phyloP scores from a whole-genome alignment of 2,329 filamentous ascomycete species.

The Aspergillus neotritici region DNA sequence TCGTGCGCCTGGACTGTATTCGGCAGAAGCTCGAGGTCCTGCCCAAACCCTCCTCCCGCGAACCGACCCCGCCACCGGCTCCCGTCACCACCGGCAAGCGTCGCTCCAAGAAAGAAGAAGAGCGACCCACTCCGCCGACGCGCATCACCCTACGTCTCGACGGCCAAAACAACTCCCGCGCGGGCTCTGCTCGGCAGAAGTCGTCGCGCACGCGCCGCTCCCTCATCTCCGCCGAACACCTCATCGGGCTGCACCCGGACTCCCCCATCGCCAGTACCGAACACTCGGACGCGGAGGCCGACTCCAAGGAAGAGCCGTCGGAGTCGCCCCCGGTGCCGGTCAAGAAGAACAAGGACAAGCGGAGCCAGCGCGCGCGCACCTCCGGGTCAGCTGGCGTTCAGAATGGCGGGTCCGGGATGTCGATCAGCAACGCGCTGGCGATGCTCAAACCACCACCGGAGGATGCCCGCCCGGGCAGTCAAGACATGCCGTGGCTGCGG shows the following conservation, averaged over 20 bases:
- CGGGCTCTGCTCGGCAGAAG: constrained; percentile 24
- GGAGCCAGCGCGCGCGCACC: constrained; percentile 20
- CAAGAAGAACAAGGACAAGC: constrained; percentile 41
- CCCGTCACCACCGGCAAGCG: constrained; percentile 30
- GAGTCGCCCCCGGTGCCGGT: constrained; percentile 16
- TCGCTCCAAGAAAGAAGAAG: constrained; percentile 35
- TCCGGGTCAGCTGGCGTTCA: constrained; percentile 6
- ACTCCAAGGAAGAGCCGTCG: constrained; percentile 22
- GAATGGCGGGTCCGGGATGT: constrained; percentile 43
- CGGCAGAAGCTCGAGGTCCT: constrained; percentile 57
- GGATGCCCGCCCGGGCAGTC: constrained; percentile 55
- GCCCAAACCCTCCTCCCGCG: constrained; percentile 55
- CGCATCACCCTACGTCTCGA: constrained; percentile 42
- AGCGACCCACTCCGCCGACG: constrained; percentile 24
- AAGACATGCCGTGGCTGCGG: constrained; percentile 58
- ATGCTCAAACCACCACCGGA: constrained; percentile 55
- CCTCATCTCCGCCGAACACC: constrained; percentile 30
- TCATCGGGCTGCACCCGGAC: constrained; percentile 38
- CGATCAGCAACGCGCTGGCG: constrained; percentile 57
- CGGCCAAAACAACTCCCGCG: constrained; percentile 16
- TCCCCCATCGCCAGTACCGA: constrained; percentile 44
- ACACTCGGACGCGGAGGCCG: constrained; percentile 39
- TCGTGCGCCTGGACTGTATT: constrained; percentile 54
- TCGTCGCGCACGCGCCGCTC: constrained; percentile 36
- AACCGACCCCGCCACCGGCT: constrained; percentile 50